These are phyloP conservation scores for Boletus reticulatus DNA, from an alignment of 768 basidiomycete species.

Conservation along the genomic window DNA sequence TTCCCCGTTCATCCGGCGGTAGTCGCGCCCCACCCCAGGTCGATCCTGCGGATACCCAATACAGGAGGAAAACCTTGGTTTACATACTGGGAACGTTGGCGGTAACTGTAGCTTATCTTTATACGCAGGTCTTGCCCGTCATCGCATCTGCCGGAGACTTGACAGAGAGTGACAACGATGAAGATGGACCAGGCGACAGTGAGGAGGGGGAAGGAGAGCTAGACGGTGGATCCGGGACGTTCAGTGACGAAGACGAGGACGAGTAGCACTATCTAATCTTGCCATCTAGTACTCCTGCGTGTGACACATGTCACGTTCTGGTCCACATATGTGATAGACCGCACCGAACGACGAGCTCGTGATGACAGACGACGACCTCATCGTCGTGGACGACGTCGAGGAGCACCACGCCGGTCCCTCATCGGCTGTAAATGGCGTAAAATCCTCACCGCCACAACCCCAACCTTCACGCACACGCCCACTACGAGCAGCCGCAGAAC, in stretches of 20 bases:
- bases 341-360: not conserved
- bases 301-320: constrained; percentile 17
- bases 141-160: not conserved
- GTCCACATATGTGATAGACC: constrained; percentile 1
- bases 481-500: constrained; percentile 32
- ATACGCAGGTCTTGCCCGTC: not conserved
- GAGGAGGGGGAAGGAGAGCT: constrained; percentile 16
- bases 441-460: constrained; percentile 8
- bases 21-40: constrained; percentile 11
- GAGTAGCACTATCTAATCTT: not conserved
- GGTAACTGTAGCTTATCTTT: constrained; percentile 40
- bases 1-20: constrained; percentile 31
- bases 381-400: constrained; percentile 60
- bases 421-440: constrained; percentile 27
- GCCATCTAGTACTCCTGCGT: not conserved
- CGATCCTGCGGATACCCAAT: constrained; percentile 44
- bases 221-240: not conserved
- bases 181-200: constrained; percentile 5
- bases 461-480: constrained; percentile 31
- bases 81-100: constrained; percentile 50
- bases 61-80: constrained; percentile 49
- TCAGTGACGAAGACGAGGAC: constrained; percentile 18
- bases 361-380: constrained; percentile 58
- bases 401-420: constrained; percentile 39
- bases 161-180: not conserved